Evolutionary conservation across 305 asterid genomes (phyloP).

Genomic region (Fraxinus floribunda): DNA sequence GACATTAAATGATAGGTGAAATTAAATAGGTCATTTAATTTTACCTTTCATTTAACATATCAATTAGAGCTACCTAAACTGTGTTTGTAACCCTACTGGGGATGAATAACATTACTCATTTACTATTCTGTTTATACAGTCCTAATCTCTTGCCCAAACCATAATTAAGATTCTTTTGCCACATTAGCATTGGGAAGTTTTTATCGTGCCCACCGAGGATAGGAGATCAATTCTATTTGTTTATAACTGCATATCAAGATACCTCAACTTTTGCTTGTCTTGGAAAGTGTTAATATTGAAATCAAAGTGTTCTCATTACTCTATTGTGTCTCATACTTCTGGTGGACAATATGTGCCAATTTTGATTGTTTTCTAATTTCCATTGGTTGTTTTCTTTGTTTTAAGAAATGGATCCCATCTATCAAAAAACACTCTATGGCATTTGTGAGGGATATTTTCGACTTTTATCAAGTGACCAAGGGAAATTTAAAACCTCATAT

Average conservation of each 20-base stretch:
- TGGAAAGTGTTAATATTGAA: neutral
- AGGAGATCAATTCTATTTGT: neutral
- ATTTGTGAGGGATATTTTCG: conserved; percentile 23
- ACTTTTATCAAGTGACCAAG: conserved; percentile 33
- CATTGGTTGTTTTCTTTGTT: neutral
- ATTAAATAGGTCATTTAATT: too few species aligned
- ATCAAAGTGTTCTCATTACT: neutral
- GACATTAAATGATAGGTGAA: too few species aligned
- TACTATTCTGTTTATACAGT: neutral
- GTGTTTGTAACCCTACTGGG: too few species aligned
- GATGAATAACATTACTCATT: neutral
- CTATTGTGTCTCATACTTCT: neutral
- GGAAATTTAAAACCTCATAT: conserved; percentile 33
- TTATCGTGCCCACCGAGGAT: neutral
- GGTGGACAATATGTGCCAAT: neutral
- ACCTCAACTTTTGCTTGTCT: neutral
- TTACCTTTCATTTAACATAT: too few species aligned
- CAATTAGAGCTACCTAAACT: too few species aligned
- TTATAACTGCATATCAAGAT: neutral
- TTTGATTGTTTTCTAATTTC: conserved; percentile 9
- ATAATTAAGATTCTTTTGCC: neutral
- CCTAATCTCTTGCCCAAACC: neutral
- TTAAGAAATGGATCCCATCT: conserved; percentile 45
- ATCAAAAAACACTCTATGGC: conserved; percentile 29
- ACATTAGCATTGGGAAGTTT: neutral